Base-by-base conservation (phyloP, 257 asterid genomes). In the Solanum paucissectum region DNA sequence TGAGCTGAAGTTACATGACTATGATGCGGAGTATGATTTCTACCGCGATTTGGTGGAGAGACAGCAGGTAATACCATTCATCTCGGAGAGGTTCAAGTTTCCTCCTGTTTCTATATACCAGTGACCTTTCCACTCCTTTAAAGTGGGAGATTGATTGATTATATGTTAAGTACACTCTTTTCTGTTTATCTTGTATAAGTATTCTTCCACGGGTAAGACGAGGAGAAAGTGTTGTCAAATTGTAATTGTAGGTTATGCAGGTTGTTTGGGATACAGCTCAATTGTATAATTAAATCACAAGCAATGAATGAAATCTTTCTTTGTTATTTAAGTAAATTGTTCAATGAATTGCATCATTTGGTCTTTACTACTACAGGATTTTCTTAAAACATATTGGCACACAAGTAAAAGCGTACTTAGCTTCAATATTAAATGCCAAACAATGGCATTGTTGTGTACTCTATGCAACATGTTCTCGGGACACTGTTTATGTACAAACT, bases 11-110 rank as follows among this genome's bases (percentile, higher is more conserved):
- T 86, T 97, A 86, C 99, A 97, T 75, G 99, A 97, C 88, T 97
- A 97, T 13, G 98, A 95, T 88, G 98, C 99, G 0, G 99, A 97
- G 93, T 97, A 97, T 87, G 98, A 95, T 69, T 90, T 97, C 23
- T 97, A 97, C 55, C 87, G 46, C 4, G 98, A 96, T 92, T 89
- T 96, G 94, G 88, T 92, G 74, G 86, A 91, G 64, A 89, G 90
- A 14, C 94, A 93, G 7, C 88, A 92, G 92, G 92, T 83, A 23
- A 92, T 97, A 68, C 99, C 99, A 9, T 97, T 96, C 89, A 64
- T 96, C 86, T 91, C 98, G 0, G 98, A 91, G 62, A 94, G 84
- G 87, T 97, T 96, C 88, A 91, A 84, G 93, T 90, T 92, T 46
- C 99, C 99, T 42, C 93, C 89, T 58, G 88, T 95, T 77, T 88